These are phyloP conservation scores for Zygosaccharomyces bisporus DNA, from an alignment of 805 yeast species.

Conservation along the genomic window DNA sequence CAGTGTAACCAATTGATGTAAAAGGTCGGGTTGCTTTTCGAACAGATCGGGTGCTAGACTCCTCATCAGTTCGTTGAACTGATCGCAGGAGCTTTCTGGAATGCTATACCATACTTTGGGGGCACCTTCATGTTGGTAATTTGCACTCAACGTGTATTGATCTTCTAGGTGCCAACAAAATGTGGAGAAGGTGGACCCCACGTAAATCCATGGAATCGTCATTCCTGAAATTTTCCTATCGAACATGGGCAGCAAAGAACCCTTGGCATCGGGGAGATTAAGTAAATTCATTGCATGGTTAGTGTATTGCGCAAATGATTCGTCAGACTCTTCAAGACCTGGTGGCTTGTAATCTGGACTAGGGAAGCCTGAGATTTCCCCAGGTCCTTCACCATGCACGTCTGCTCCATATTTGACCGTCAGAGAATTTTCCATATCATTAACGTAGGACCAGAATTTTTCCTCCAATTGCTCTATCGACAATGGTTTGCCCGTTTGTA, in stretches of 20 bases:
- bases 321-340: constrained; percentile 14
- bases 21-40: constrained; percentile 77
- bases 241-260: constrained; percentile 65
- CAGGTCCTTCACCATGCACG: constrained; percentile 60
- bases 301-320: constrained; percentile 38
- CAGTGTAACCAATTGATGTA: constrained; percentile 81
- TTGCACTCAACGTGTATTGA: constrained; percentile 86
- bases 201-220: constrained; percentile 93
- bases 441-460: constrained; percentile 62
- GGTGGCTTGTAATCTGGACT: constrained; percentile 38
- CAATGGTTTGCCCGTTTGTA: constrained; percentile 21
- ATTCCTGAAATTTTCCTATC: constrained; percentile 78
- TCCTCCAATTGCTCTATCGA: constrained; percentile 48
- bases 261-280: constrained; percentile 62
- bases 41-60: constrained; percentile 75
- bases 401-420: constrained; percentile 84
- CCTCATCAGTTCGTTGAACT: constrained; percentile 63
- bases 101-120: constrained; percentile 94
- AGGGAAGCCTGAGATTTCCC: constrained; percentile 75
- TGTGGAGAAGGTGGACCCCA: constrained; percentile 84
- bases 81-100: constrained; percentile 60
- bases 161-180: constrained; percentile 98
- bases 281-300: constrained; percentile 74
- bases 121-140: constrained; percentile 86
- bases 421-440: constrained; percentile 40